Evolutionary conservation across 805 yeast genomes (phyloP).

Genomic region (Hanseniaspora valbyensis): DNA sequence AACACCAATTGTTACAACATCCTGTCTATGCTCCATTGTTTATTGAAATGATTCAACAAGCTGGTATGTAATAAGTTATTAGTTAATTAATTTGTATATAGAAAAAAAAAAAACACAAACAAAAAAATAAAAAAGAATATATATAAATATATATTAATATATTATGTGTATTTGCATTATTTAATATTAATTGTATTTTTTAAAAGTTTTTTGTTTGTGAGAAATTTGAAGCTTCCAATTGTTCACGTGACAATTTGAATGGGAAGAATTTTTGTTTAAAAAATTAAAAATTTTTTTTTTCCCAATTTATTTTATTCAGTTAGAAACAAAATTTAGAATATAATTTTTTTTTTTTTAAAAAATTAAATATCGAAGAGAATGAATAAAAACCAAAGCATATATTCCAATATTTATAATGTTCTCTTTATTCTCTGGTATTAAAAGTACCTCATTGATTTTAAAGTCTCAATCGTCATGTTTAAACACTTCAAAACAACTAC

Average conservation of each 20-base stretch:
- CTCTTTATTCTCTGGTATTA: not conserved
- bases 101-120: not conserved
- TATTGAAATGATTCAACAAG: constrained; percentile 14
- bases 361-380: too few species aligned
- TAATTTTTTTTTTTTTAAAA: too few species aligned
- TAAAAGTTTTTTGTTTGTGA: too few species aligned
- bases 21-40: constrained; percentile 13
- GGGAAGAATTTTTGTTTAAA: too few species aligned
- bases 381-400: too few species aligned
- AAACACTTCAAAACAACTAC: not conserved
- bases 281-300: too few species aligned
- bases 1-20: constrained; percentile 46
- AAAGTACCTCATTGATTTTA: not conserved
- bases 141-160: not conserved
- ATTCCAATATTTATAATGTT: not conserved
- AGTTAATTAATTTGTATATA: not conserved
- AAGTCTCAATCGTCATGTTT: not conserved
- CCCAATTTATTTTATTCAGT: too few species aligned
- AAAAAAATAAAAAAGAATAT: not conserved
- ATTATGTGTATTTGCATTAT: too few species aligned
- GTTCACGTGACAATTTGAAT: too few species aligned
- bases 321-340: too few species aligned
- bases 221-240: too few species aligned
- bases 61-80: constrained; percentile 6
- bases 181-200: too few species aligned